These are phyloP conservation scores for Royoungia palumana DNA, from an alignment of 768 basidiomycete species.

Conservation along the genomic window DNA sequence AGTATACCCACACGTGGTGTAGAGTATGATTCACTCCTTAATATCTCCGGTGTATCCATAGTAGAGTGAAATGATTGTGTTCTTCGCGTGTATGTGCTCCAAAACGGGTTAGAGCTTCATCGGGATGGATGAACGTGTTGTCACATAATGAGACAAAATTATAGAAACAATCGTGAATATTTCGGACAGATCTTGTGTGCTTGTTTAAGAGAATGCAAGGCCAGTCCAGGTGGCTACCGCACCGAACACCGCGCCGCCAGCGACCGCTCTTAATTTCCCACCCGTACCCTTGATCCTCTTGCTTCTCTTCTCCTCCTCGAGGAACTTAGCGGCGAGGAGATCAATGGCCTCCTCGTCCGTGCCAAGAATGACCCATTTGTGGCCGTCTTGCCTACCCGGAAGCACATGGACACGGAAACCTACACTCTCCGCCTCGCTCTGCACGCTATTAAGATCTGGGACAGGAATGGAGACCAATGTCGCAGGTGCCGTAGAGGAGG, in stretches of 20 bases:
- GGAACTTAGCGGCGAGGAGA: conserved; percentile 23
- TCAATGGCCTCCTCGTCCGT: conserved; percentile 47
- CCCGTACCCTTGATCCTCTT: conserved; percentile 14
- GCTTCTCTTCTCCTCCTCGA: conserved; percentile 30
- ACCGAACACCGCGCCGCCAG: conserved; percentile 58
- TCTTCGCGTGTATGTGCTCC: background rate
- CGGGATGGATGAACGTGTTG: background rate
- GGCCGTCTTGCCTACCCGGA: conserved; percentile 21
- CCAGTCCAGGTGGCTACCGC: conserved; percentile 60
- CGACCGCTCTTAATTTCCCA: conserved; percentile 42
- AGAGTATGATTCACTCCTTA: background rate
- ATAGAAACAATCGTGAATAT: background rate
- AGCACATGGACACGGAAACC: conserved; percentile 46
- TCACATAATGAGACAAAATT: background rate
- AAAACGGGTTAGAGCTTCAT: conserved; percentile 3
- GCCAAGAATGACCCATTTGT: conserved; percentile 53
- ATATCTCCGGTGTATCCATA: background rate
- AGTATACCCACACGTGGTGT: too few relatives aligned
- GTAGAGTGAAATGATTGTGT: background rate
- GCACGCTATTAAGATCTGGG: conserved; percentile 41
- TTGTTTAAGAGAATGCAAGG: conserved; percentile 46
- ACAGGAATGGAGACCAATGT: conserved; percentile 48
- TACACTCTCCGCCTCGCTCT: conserved; percentile 38
- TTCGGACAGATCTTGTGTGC: background rate
- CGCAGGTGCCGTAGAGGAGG: conserved; percentile 39